phyloP scores from a whole-genome alignment of 176 grass and related monocot species.

The Dendrocalamus sinicus region DNA sequence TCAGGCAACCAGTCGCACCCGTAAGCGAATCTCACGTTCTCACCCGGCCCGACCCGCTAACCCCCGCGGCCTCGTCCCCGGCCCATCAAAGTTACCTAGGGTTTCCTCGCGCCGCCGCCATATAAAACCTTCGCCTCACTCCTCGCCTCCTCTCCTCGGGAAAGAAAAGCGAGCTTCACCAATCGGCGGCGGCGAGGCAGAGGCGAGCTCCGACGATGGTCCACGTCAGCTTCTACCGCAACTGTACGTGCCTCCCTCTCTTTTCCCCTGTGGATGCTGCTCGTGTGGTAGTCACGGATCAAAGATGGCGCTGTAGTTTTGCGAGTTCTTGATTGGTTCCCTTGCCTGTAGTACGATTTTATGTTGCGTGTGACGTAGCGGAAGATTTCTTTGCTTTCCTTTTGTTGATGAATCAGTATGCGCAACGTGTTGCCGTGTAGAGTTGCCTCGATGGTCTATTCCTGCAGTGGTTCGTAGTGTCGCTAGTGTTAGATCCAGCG shows the following conservation, averaged over 20 bases:
- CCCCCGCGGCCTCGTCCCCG: neutral
- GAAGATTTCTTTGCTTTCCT: neutral
- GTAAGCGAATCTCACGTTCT: neutral
- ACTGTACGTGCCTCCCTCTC: slow-evolving; percentile 6
- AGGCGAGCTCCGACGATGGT: slow-evolving; percentile 40
- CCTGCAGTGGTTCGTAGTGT: neutral
- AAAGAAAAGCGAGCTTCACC: neutral
- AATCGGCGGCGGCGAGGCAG: slow-evolving; percentile 17
- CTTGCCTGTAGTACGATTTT: neutral
- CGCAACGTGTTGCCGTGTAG: neutral
- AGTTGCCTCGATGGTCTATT: neutral
- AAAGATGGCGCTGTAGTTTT: neutral
- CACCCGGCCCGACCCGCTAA: neutral
- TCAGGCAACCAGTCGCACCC: too few species aligned
- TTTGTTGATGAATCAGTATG: neutral
- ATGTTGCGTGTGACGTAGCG: neutral
- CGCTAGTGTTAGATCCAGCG: neutral
- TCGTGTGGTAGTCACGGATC: neutral
- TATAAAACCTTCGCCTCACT: neutral
- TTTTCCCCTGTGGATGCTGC: neutral
- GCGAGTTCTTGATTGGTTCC: neutral
- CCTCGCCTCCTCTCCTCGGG: neutral
- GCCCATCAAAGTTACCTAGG: neutral
- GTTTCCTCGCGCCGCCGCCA: neutral
- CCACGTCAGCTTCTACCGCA: slow-evolving; percentile 53